These are phyloP conservation scores for Saturnispora kantuleensis DNA, from an alignment of 805 yeast genomes.

Conservation along the genomic window DNA sequence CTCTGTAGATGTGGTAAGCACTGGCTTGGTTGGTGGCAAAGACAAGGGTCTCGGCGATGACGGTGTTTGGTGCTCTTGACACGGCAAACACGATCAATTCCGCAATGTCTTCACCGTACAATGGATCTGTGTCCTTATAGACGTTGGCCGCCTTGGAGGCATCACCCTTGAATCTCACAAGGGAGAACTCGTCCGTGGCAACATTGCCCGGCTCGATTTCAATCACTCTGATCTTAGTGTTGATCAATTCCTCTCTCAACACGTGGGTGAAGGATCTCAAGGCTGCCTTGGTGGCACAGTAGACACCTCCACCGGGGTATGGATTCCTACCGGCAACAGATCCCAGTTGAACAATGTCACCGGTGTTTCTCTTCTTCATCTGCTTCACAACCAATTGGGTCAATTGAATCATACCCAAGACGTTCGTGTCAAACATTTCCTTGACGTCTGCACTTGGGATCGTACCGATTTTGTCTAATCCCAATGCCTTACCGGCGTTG, in stretches of 20 bases:
- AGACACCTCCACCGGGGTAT: constrained; percentile 70
- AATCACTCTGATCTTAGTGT: constrained; percentile 51
- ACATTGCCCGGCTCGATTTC: constrained; percentile 76
- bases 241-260: constrained; percentile 45
- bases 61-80: constrained; percentile 61
- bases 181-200: constrained; percentile 61
- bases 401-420: constrained; percentile 70
- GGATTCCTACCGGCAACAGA: constrained; percentile 75
- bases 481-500: constrained; percentile 76
- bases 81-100: constrained; percentile 60
- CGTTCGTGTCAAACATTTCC: constrained; percentile 79
- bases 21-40: constrained; percentile 84
- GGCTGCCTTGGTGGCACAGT: constrained; percentile 69
- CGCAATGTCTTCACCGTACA: constrained; percentile 64
- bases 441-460: constrained; percentile 55
- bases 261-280: constrained; percentile 62
- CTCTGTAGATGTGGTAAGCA: constrained; percentile 49
- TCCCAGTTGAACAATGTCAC: constrained; percentile 68
- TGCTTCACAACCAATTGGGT: constrained; percentile 72
- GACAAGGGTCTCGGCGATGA: constrained; percentile 70
- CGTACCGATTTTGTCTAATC: constrained; percentile 65
- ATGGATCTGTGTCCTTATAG: constrained; percentile 59
- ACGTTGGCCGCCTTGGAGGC: constrained; percentile 49
- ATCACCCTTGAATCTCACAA: constrained; percentile 58
- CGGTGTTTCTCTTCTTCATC: constrained; percentile 58